phyloP scores from a whole-genome alignment of 495 filamentous ascomycete species.

The Pyronema omphalodes region DNA sequence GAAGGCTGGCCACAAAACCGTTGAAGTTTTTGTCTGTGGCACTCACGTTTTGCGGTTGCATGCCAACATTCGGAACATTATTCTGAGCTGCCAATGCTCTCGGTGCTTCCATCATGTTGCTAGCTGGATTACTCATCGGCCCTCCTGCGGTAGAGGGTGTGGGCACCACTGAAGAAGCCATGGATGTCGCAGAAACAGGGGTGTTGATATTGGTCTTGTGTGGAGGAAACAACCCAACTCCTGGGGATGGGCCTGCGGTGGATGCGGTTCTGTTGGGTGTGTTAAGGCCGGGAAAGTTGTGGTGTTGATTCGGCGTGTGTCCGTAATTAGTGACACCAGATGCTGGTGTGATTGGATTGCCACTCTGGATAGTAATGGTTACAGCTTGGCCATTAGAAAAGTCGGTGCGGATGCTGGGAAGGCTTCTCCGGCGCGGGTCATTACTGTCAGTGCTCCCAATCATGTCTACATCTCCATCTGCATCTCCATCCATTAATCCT shows the following conservation, averaged over 20 bases:
- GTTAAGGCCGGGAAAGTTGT: constrained; percentile 16
- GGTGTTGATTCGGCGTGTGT: constrained; percentile 7
- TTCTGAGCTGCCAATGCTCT: constrained; percentile 15
- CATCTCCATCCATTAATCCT: constrained; percentile 16
- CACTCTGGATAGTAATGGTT: constrained; percentile 1
- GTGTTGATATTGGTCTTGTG: background rate
- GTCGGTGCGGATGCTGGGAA: constrained; percentile 21
- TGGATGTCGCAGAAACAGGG: background rate
- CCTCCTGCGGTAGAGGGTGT: constrained; percentile 6
- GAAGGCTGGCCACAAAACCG: background rate
- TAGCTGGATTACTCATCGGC: constrained; percentile 7
- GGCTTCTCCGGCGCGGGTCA: constrained; percentile 10
- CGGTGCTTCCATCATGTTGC: constrained; percentile 13
- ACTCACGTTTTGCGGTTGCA: background rate
- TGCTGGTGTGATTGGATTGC: constrained; percentile 14
- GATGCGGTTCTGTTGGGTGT: constrained; percentile 13
- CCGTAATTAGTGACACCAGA: constrained; percentile 7
- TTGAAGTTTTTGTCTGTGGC: background rate
- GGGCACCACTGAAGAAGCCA: background rate
- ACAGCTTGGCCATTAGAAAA: constrained; percentile 5
- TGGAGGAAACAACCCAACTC: constrained; percentile 11
- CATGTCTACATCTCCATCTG: constrained; percentile 19
- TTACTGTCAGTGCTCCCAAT: constrained; percentile 12
- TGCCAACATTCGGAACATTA: constrained; percentile 1
- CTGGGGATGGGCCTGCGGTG: constrained; percentile 14